Conservation (phyloP, 75 land plant genomes). For the Azolla pinnata region DNA sequence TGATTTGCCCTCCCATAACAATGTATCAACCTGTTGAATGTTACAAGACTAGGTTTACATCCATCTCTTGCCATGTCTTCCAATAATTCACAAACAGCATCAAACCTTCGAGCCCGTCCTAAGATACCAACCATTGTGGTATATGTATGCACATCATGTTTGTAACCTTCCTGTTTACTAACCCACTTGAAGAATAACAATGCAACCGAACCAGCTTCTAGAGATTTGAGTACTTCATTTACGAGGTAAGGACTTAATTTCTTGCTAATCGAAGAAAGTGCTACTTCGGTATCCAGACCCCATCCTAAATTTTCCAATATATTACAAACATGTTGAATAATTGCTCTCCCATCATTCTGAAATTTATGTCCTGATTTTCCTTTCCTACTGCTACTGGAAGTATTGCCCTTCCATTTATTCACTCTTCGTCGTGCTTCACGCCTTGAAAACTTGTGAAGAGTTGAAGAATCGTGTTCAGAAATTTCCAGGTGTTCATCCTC, state of each 20-base stretch:
- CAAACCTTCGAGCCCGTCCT: slow-evolving; percentile 76
- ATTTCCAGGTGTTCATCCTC: no score
- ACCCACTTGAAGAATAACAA: slow-evolving; percentile 80
- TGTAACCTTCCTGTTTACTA: slow-evolving; percentile 64
- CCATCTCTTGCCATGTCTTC: slow-evolving; percentile 82
- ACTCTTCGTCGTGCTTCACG: no score
- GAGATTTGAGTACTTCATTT: slow-evolving; percentile 78
- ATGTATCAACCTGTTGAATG: slow-evolving; percentile 92
- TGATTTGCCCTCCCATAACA: slow-evolving; percentile 89
- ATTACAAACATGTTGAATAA: slow-evolving; percentile 41
- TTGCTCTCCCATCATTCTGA: slow-evolving; percentile 20
- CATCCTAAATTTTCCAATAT: slow-evolving; percentile 47
- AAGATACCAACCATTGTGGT: slow-evolving; percentile 97
- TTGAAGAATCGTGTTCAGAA: no score
- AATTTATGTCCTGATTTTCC: slow-evolving; percentile 2
- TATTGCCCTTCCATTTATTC: no score
- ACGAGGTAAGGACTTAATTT: slow-evolving; percentile 75
- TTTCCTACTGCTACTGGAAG: no score
- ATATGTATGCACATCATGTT: slow-evolving; percentile 84
- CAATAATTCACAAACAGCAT: slow-evolving; percentile 43
- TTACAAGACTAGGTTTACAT: slow-evolving; percentile 83
- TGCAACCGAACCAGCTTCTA: slow-evolving; percentile 63
- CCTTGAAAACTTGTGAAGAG: no score
- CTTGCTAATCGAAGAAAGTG: slow-evolving; percentile 40
- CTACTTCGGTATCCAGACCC: slow-evolving; percentile 50